A percentile compares a stretch with the other conserved stretches of the same genome.
Conservation (phyloP, 2,329 filamentous ascomycete species). For the Neonectria magnoliae region DNA sequence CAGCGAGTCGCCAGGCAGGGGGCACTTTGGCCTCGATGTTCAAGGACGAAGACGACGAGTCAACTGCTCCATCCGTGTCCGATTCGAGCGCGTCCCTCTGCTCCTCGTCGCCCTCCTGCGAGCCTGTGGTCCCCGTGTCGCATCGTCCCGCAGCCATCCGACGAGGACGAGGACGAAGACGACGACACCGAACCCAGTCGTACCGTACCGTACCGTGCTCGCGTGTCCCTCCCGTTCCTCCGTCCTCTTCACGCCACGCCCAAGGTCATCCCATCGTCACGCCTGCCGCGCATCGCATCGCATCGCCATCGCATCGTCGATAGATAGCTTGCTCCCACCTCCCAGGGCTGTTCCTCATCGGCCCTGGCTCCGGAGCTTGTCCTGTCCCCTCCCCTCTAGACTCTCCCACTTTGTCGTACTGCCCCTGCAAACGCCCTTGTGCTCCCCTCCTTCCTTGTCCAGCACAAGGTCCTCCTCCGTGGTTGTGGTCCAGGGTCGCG, state of each 20-base stretch:
- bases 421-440: constrained; percentile 42
- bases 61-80: constrained; percentile 26
- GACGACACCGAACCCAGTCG: background rate
- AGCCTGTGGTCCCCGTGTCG: background rate
- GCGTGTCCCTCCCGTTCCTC: background rate
- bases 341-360: constrained; percentile 29
- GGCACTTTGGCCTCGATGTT: constrained; percentile 35
- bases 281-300: constrained; percentile 34
- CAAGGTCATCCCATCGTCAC: constrained; percentile 34
- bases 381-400: constrained; percentile 6
- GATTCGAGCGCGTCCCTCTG: constrained; percentile 25
- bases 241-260: constrained; percentile 28
- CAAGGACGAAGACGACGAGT: constrained; percentile 26
- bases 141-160: background rate
- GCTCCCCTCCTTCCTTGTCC: constrained; percentile 42
- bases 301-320: constrained; percentile 38
- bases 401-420: constrained; percentile 36
- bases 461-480: constrained; percentile 40
- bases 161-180: background rate
- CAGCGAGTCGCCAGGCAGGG: constrained; percentile 37
- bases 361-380: constrained; percentile 40
- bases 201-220: background rate
- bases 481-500: constrained; percentile 45
- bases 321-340: constrained; percentile 28
- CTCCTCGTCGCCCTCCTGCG: background rate